phyloP scores from a whole-genome alignment of 441 rosid species.

The Euphorbia corollata region DNA sequence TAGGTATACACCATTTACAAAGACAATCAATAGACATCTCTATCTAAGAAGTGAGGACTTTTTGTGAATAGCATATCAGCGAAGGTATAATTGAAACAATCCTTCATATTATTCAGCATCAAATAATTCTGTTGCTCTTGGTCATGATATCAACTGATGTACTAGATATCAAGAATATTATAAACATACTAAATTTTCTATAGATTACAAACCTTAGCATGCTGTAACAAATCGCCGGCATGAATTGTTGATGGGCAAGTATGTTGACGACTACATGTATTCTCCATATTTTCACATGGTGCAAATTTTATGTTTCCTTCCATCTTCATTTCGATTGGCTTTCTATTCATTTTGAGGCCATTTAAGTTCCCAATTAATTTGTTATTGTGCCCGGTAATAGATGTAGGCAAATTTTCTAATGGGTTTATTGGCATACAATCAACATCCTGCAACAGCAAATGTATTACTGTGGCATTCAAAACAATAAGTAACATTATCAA shows the following conservation, averaged over 20 bases:
- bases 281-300: slow-evolving; percentile 38
- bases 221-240: slow-evolving; percentile 38
- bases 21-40: not conserved
- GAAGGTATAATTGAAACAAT: not conserved
- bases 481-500: not conserved
- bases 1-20: slow-evolving; percentile 3
- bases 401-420: slow-evolving; percentile 77
- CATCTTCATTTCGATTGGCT: slow-evolving; percentile 40
- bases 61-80: not conserved
- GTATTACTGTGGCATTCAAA: not conserved
- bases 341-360: slow-evolving; percentile 46
- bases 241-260: slow-evolving; percentile 35
- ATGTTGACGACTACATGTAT: slow-evolving; percentile 34
- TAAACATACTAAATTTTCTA: slow-evolving; percentile 16
- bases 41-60: slow-evolving; percentile 3
- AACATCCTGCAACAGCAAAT: slow-evolving; percentile 61
- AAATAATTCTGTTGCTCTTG: not conserved
- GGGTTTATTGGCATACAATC: slow-evolving; percentile 97
- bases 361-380: slow-evolving; percentile 40
- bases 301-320: slow-evolving; percentile 46
- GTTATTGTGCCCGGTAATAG: slow-evolving; percentile 47
- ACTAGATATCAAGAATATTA: not conserved
- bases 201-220: slow-evolving; percentile 48
- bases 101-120: not conserved
- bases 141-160: not conserved